Conservation (phyloP, 78 protist species). For the Polysphondylium violaceum region DNA sequence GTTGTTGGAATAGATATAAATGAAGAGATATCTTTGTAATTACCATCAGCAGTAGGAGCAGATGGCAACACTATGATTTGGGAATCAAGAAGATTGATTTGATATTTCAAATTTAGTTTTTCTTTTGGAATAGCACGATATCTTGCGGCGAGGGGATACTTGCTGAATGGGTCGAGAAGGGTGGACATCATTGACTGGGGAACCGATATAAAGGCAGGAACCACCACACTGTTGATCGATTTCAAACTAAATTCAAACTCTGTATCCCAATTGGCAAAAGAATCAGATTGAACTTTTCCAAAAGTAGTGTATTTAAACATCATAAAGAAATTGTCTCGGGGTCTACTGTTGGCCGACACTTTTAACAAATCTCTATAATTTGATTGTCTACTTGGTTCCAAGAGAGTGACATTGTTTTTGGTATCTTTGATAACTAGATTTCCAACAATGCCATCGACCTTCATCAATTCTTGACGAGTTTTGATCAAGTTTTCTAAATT, state of each 20-base stretch:
- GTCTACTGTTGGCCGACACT: no score
- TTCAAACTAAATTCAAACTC: constrained; percentile 26
- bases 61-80: neutral
- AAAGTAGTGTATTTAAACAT: constrained; percentile 26
- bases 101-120: constrained; percentile 15
- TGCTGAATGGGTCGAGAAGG: no score
- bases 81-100: constrained; percentile 4
- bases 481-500: constrained; percentile 10
- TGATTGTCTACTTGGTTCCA: constrained; percentile 14
- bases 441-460: constrained; percentile 15
- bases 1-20: constrained; percentile 1
- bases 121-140: no score
- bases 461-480: neutral
- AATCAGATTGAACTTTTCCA: neutral
- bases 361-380: no score
- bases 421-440: constrained; percentile 9
- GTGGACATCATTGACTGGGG: no score
- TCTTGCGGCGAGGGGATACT: neutral
- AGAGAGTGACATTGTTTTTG: neutral
- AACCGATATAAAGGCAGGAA: neutral
- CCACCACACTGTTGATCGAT: constrained; percentile 3
- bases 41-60: neutral
- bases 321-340: constrained; percentile 21
- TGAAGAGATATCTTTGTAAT: neutral
- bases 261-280: neutral